Conservation (phyloP, 2,329 filamentous ascomycete species). For the Harringtonia aguacate region DNA sequence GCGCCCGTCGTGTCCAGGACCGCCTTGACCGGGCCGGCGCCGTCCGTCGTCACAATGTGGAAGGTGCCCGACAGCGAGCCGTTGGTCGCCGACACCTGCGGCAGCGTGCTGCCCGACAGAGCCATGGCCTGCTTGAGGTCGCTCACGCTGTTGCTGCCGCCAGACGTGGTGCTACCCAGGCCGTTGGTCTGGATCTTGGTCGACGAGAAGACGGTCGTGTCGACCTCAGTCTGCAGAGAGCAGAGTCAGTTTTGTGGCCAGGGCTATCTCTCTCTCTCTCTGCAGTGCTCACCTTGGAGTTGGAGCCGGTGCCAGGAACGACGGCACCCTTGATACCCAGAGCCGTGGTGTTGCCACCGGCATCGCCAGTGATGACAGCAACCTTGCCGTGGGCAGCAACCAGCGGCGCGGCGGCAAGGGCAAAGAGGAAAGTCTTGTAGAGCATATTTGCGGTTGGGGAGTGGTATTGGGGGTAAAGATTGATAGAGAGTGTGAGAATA, state of each 20-base stretch:
- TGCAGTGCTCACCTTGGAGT: conserved; percentile 16
- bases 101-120: conserved; percentile 25
- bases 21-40: conserved; percentile 26
- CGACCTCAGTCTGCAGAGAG: conserved; percentile 28
- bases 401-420: conserved; percentile 17
- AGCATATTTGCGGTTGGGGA: conserved; percentile 18
- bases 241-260: too few relatives aligned
- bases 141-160: conserved; percentile 24
- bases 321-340: conserved; percentile 28
- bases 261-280: not conserved
- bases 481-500: not conserved
- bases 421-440: conserved; percentile 16
- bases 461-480: not conserved
- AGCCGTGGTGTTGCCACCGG: conserved; percentile 30
- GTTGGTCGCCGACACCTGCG: conserved; percentile 23
- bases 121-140: conserved; percentile 22
- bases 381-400: conserved; percentile 22
- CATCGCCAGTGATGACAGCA: conserved; percentile 20
- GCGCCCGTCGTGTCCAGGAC: conserved; percentile 26
- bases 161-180: conserved; percentile 24
- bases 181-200: conserved; percentile 24
- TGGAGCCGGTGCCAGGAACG: conserved; percentile 28
- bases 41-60: conserved; percentile 30
- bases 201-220: conserved; percentile 31
- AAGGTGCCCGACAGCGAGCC: conserved; percentile 24